Evolutionary conservation across 768 basidiomycete genomes (phyloP).

Genomic region (Lactarius deliciosus): DNA sequence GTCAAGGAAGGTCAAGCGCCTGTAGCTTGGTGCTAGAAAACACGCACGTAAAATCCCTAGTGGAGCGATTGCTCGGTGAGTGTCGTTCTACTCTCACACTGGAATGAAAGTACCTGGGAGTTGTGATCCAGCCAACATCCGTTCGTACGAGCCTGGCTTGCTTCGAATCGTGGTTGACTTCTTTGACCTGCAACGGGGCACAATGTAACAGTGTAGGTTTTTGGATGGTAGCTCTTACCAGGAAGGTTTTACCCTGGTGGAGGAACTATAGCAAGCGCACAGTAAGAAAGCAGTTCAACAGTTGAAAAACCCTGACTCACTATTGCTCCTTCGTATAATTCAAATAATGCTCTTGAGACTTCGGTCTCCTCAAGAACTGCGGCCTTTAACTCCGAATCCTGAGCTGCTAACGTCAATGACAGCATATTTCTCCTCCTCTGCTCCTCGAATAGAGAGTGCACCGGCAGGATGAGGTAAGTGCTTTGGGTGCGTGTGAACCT

Average conservation of each 20-base stretch:
- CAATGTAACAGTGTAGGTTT: background rate
- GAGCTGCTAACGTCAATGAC: slow-evolving; percentile 61
- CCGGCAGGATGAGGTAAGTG: slow-evolving; percentile 75
- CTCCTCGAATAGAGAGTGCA: slow-evolving; percentile 71
- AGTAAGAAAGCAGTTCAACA: background rate
- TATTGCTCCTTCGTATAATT: slow-evolving; percentile 86
- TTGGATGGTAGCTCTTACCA: slow-evolving; percentile 46
- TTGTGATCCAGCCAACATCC: slow-evolving; percentile 86
- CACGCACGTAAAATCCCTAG: slow-evolving; percentile 73
- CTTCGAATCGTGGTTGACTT: slow-evolving; percentile 77
- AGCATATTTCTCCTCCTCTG: slow-evolving; percentile 74
- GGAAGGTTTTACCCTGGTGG: slow-evolving; percentile 81
- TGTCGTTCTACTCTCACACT: background rate
- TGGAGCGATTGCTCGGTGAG: slow-evolving; percentile 10
- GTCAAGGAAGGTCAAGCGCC: slow-evolving; percentile 1
- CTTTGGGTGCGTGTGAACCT: slow-evolving; percentile 83
- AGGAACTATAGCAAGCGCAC: slow-evolving; percentile 56
- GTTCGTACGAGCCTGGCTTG: slow-evolving; percentile 66
- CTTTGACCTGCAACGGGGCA: slow-evolving; percentile 52
- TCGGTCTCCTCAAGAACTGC: slow-evolving; percentile 81
- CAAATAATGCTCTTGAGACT: slow-evolving; percentile 79
- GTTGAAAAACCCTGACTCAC: slow-evolving; percentile 41
- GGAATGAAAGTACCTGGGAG: slow-evolving; percentile 49
- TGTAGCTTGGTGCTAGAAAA: background rate
- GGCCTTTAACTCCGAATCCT: slow-evolving; percentile 39